Evolutionary conservation across 768 basidiomycete species (phyloP), one percentile per base, ranked within the genome.

Genomic region (Candolleomyces aberdarensis): DNA sequence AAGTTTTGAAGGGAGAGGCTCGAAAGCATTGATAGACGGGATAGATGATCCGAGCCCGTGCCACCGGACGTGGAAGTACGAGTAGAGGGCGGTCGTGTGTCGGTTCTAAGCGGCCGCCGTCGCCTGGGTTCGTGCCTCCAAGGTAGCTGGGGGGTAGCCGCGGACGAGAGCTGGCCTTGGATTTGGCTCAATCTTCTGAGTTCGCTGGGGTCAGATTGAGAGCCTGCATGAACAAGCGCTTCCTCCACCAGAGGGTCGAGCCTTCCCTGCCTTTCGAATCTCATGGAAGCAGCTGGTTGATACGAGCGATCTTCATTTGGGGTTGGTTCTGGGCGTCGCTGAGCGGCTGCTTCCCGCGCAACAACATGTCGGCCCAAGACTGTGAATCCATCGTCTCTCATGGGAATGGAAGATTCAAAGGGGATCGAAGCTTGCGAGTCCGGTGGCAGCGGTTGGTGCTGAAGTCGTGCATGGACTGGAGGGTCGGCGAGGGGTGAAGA

Each of bases 331-430:
- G 60, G 46, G 50, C 57, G 39, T 48, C 52, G 57, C 29, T 64
- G 62, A 31, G 43, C 47, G 57, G 58, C 49, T 62, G 66, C 57
- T 26, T 49, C 58, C 47, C 77, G 71, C 48, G 76, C 74, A 51
- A 76, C 78, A 41, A 79, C 76, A 39, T 72, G 73, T 58, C 78
- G 69, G 14, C 79, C 79, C 5, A 79, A 62, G 2, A 71, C 62
- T 10, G 79, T 80, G 32, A 69, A 62, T 15, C 74, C 68, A 57
- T 80, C 78, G 51, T 78, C 76, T 3, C 66, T 55, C 31, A 60
- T 52, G 10, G 53, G 7, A 20, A 10, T 3, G 1, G 36, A 36
- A 8, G 36, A 36, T 36, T 56, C 53, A 29, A 47, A n/a, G 19
- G 20, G 29, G 39, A 40, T 40, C 3, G 52, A 32, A 6, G 3